Base-by-base conservation (phyloP, 352 stramenopile genomes). In the Thalassiosira mediterranea region DNA sequence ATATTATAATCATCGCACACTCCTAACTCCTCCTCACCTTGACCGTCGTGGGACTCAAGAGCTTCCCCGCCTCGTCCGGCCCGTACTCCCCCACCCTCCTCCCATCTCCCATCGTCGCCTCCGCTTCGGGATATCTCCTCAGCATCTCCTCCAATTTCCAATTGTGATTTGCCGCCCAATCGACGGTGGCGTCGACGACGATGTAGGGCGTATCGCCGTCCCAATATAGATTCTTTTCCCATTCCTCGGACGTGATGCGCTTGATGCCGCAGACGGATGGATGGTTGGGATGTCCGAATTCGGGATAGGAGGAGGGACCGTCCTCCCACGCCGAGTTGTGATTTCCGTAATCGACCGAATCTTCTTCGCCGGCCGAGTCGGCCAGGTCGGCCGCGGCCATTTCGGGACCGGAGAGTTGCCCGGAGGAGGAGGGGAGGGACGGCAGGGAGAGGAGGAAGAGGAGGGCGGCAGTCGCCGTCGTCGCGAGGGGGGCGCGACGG, bases 71-170 rank as follows among this genome's bases (percentile, higher is more conserved):
- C 11, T 48, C 57, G 48, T 81, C 72, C 0, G 72, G 72, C 28
- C 72, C 72, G 7, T 7, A 13, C 34, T 42, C 34, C 34, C 34
- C 34, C 34, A 42, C 34, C 7, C 7, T 7, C 26, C 57, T 38
- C 31, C 54, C 72, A 42, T 81, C 72, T 8, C 72, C 72, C 72
- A 81, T 81, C 0, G 72, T 81, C 23, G 72, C 72, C 49, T 81
- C 72, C 21, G 68, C 63, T 47, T 81, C 46, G 3, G 60, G 59
- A 32, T 81, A 81, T 2, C 49, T 26, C 28, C 52, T 49, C 32
- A 81, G 37, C 58, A 81, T 81, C 56, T 81, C 72, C 34, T 42
- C 7, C 34, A 7, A 13, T 13, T 42, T 42, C 34, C 34, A 42
- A 42, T 42, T 42, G 7, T 42, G 7, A 7, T 13, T 42, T 13